These are phyloP conservation scores for Hericium rajendrae DNA, from an alignment of 768 basidiomycete genomes.

Conservation along the genomic window DNA sequence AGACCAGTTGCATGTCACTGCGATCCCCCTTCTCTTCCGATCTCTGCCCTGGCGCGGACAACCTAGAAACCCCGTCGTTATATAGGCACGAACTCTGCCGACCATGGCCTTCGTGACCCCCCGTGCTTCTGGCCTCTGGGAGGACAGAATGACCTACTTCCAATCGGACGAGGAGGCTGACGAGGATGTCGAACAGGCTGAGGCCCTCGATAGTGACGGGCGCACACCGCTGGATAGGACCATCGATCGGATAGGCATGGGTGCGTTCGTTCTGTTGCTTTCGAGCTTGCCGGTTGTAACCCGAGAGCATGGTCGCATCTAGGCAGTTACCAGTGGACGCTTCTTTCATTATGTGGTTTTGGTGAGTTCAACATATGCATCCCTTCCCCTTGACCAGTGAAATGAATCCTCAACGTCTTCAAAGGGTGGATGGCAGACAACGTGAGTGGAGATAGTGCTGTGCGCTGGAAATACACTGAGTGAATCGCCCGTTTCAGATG, in stretches of 20 bases:
- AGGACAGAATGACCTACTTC: conserved; percentile 31
- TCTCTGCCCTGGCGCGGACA: conserved; percentile 3
- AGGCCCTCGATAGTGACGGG: conserved; percentile 19
- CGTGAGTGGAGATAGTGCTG: conserved; percentile 31
- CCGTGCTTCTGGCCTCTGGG: conserved; percentile 43
- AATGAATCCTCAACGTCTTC: neutral
- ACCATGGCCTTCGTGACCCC: conserved; percentile 25
- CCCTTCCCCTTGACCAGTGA: neutral
- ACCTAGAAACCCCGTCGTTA: neutral
- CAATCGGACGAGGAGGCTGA: conserved; percentile 26
- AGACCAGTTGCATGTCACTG: neutral
- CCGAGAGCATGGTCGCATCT: neutral
- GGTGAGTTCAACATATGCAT: conserved; percentile 42
- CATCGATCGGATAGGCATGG: conserved; percentile 89
- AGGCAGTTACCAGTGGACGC: conserved; percentile 74
- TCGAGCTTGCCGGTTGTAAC: neutral
- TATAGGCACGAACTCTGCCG: neutral
- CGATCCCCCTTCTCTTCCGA: neutral
- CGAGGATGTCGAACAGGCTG: conserved; percentile 21
- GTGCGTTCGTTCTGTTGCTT: conserved; percentile 23
- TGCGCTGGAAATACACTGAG: neutral
- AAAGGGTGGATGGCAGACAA: conserved; percentile 92
- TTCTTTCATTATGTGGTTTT: conserved; percentile 79
- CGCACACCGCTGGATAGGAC: conserved; percentile 63
- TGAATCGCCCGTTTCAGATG: conserved; percentile 45